phyloP scores from a whole-genome alignment of 177 flowering plant species.

The Vitis hybrid region DNA sequence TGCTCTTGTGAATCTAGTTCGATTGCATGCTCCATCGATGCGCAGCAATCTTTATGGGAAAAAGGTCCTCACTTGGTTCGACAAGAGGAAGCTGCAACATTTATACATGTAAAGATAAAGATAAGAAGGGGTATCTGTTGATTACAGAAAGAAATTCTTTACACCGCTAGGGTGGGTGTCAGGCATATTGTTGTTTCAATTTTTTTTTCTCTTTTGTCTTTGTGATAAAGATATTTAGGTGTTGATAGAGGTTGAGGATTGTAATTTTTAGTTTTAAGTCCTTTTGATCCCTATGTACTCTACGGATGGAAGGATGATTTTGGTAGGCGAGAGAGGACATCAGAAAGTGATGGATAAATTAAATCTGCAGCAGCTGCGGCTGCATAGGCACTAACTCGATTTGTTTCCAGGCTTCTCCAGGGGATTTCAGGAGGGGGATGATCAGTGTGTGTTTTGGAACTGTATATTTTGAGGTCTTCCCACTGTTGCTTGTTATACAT shows the following conservation, averaged over 20 bases:
- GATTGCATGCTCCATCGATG: constrained; percentile 25
- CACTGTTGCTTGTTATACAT: constrained; percentile 1
- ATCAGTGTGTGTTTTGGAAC: background rate
- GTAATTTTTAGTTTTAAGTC: background rate
- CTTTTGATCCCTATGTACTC: too few relatives aligned
- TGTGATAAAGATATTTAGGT: background rate
- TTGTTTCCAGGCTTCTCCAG: background rate
- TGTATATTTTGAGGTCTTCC: background rate
- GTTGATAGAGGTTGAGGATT: background rate
- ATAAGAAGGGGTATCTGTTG: constrained; percentile 1
- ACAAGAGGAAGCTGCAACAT: constrained; percentile 12
- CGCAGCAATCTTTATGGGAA: constrained; percentile 51
- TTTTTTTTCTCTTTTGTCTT: background rate
- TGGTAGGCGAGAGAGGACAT: background rate
- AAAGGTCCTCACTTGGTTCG: constrained; percentile 34
- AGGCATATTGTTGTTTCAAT: background rate
- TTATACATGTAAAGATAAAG: background rate
- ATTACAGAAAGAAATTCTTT: background rate
- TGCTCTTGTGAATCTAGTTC: constrained; percentile 25
- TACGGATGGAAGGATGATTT: constrained; percentile 1
- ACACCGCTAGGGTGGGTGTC: background rate
- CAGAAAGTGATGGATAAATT: background rate
- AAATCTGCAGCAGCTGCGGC: background rate
- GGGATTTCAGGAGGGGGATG: background rate
- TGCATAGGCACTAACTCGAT: background rate